Evolutionary conservation across 1,284 basidiomycete species (phyloP), one percentile per base, ranked within the genome.

Genomic region (Fomitopsis betulina): DNA sequence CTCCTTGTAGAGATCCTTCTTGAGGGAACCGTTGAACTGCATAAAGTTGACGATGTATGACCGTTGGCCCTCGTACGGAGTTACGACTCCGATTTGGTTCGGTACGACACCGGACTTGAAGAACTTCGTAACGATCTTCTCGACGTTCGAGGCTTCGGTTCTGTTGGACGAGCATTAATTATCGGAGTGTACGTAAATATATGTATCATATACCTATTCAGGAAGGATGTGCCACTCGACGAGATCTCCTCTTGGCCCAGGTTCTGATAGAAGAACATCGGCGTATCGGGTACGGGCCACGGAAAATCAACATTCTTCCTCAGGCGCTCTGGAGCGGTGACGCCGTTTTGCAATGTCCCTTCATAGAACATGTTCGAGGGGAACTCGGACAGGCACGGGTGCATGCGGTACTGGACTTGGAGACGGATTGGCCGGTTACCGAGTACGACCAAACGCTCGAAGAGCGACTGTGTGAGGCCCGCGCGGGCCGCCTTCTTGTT

Each of bases 341-440:
- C 97, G 75, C 97, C 97, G 72, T 99, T 99, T 77, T 99, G 97
- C 49, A 99, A 77, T 0, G 96, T 97, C 21, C 97, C 97, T 73
- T 99, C 97, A 76, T 99, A 99, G 78, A 99, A 99, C 96, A 99
- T 98, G 76, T 99, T 99, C 61, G 94, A 97, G 1, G 97, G 96
- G 78, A 99, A 99, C 74, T 99, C 96, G 52, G 97, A 98, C 51
- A 99, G 81, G 73, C 96, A 98, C 15, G 97, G 97, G 72, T 99
- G 97, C 97, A 99, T 99, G 73, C 97, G 96, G 72, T 99, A 99
- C 75, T 99, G 97, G 47, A 99, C 97, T 76, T 99, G 95, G 37
- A 99, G 84, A 62, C 97, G 94, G 68, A 99, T 99, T 19, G 97
- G 97, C 25, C 94, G 86, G 74, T 99, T 99, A 51, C 91, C 90